These are phyloP conservation scores for Stagonosporopsis cucurbitacearum DNA, from an alignment of 2,329 filamentous ascomycete genomes.

Conservation along the genomic window DNA sequence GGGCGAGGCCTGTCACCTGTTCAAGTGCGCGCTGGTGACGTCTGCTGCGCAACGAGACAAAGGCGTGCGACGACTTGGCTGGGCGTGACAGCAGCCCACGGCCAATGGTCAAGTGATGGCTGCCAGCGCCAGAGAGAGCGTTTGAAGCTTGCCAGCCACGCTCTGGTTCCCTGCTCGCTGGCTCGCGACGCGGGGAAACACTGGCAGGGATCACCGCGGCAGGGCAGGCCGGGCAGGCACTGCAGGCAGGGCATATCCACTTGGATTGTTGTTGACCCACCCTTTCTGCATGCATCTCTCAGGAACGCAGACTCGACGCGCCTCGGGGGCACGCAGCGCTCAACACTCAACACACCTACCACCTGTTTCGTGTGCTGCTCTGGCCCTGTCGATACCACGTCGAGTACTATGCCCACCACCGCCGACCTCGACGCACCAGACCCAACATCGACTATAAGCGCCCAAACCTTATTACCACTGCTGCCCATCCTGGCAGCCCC, in stretches of 20 bases:
- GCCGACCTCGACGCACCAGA: constrained; percentile 8
- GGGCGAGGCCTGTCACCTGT: constrained; percentile 1
- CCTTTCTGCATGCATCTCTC: constrained; percentile 14
- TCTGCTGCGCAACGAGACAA: constrained; percentile 15
- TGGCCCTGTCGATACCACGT: constrained; percentile 2
- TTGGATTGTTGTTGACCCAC: constrained; percentile 15
- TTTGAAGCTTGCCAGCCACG: not conserved
- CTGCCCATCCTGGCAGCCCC: constrained; percentile 24
- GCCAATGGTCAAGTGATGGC: constrained; percentile 12
- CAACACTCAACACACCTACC: constrained; percentile 18
- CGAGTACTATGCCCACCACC: constrained; percentile 32
- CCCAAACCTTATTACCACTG: constrained; percentile 10
- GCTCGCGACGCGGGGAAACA: constrained; percentile 19
- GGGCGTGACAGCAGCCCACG: constrained; percentile 6
- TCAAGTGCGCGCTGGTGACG: constrained; percentile 27
- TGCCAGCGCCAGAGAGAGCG: not conserved
- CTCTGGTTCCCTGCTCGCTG: constrained; percentile 10
- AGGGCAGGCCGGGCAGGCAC: not conserved
- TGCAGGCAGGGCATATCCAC: constrained; percentile 1
- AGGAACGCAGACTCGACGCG: constrained; percentile 19
- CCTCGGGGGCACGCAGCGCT: constrained; percentile 10
- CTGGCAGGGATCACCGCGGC: constrained; percentile 16
- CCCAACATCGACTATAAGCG: constrained; percentile 11
- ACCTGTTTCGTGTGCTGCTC: constrained; percentile 19
- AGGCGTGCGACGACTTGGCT: constrained; percentile 21